Conservation (phyloP, 805 yeast species). For the Pichia sporocuriosa region DNA sequence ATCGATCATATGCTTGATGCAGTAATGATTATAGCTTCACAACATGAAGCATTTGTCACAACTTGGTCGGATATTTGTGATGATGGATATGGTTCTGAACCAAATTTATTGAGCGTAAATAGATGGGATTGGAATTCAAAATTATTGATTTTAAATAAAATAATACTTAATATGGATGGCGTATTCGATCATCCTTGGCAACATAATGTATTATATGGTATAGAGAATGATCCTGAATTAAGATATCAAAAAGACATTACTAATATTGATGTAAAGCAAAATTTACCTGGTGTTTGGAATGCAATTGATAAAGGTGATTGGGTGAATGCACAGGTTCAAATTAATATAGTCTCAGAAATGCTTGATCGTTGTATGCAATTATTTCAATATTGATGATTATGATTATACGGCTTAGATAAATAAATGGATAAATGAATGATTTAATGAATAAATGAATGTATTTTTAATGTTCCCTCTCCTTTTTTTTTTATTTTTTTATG, state of each 20-base stretch:
- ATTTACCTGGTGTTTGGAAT: constrained; percentile 76
- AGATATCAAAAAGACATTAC: constrained; percentile 42
- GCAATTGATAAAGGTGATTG: constrained; percentile 45
- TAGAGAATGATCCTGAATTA: constrained; percentile 50
- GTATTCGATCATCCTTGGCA: constrained; percentile 54
- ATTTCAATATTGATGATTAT: constrained; percentile 13
- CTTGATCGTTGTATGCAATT: constrained; percentile 24
- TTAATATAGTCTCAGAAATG: constrained; percentile 36
- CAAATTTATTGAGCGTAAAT: constrained; percentile 60
- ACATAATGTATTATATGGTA: constrained; percentile 63
- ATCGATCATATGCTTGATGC: constrained; percentile 26
- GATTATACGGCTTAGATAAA: not conserved
- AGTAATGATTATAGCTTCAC: constrained; percentile 39
- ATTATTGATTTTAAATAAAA: constrained; percentile 47
- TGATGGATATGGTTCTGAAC: constrained; percentile 57
- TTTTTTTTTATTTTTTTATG: no score
- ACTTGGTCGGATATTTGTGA: constrained; percentile 58
- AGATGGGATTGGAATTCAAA: constrained; percentile 81
- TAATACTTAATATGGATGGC: constrained; percentile 41
- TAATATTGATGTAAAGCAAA: constrained; percentile 41
- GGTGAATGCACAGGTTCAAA: constrained; percentile 47
- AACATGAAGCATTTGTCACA: constrained; percentile 46
- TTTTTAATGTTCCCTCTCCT: no score
- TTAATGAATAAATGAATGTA: no score
- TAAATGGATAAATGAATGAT: no score